A percentile compares a stretch with the other conserved stretches of the same genome.
phyloP scores from a whole-genome alignment of 495 filamentous ascomycete species.

The Hypoxylon perforatum region DNA sequence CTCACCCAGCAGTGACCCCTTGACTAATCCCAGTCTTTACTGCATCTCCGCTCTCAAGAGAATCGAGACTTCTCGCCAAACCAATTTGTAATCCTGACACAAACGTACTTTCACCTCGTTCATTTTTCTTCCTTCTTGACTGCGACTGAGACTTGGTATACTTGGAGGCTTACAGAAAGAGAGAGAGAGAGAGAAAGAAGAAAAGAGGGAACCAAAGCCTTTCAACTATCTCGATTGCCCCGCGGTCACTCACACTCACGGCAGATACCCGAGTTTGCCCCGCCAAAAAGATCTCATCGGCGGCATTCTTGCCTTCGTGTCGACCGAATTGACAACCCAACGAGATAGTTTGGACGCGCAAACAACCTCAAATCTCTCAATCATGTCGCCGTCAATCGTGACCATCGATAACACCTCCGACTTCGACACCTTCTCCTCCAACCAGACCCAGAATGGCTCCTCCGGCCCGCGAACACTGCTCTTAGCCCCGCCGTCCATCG shows the following conservation, averaged over 20 bases:
- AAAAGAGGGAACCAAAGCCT: neutral
- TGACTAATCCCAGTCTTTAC: conserved; percentile 28
- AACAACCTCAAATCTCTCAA: conserved; percentile 17
- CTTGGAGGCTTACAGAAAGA: neutral
- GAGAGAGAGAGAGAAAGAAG: neutral
- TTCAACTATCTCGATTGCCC: conserved; percentile 3
- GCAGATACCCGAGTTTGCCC: conserved; percentile 8
- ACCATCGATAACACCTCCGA: conserved; percentile 54
- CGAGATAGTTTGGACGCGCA: conserved; percentile 20
- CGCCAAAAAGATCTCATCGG: conserved; percentile 20
- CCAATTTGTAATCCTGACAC: conserved; percentile 37
- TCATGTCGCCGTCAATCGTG: conserved; percentile 52
- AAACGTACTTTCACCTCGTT: conserved; percentile 3
- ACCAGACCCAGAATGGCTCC: conserved; percentile 30
- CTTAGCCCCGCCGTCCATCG: conserved; percentile 65
- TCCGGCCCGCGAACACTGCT: conserved; percentile 59
- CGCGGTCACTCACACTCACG: conserved; percentile 3
- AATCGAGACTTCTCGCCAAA: conserved; percentile 3
- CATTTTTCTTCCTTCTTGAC: neutral
- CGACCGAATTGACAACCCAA: neutral
- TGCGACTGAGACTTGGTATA: neutral
- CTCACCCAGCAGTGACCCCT: neutral
- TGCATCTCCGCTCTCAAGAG: conserved; percentile 29
- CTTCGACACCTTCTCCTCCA: conserved; percentile 46
- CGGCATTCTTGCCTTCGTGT: conserved; percentile 7